Conservation (phyloP, 495 filamentous ascomycete species). For the Aspergillus kassunensis region DNA sequence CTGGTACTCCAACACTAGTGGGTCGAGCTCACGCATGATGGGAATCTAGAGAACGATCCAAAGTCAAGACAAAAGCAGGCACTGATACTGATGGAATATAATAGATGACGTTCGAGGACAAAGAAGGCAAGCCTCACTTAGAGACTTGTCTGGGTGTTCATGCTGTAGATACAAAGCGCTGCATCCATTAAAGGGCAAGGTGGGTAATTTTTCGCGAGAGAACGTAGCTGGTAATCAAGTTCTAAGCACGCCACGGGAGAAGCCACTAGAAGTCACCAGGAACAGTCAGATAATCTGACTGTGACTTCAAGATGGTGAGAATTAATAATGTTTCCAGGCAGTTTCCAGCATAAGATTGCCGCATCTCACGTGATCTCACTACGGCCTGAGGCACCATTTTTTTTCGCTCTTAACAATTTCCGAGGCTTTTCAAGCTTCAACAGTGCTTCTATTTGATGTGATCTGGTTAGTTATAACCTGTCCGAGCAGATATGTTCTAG, state of each 20-base stretch:
- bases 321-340: constrained; percentile 6
- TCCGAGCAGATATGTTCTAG: no score
- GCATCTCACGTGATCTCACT: background rate
- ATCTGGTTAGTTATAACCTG: no score
- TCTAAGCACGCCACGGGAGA: background rate
- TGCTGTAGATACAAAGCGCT: background rate
- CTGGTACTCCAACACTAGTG: constrained; percentile 70
- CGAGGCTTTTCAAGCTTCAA: background rate
- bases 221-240: background rate
- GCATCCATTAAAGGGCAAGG: background rate
- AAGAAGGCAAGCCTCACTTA: background rate
- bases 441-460: no score
- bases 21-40: constrained; percentile 62
- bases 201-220: background rate
- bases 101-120: background rate
- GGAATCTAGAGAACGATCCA: background rate
- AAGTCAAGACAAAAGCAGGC: background rate
- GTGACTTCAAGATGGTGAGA: background rate
- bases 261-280: background rate
- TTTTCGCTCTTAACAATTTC: background rate
- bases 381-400: background rate
- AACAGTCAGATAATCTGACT: background rate
- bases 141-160: background rate
- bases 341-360: background rate
- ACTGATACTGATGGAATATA: background rate